phyloP scores from a whole-genome alignment of 2,329 filamentous ascomycete species.

The Apiospora pterosperma region DNA sequence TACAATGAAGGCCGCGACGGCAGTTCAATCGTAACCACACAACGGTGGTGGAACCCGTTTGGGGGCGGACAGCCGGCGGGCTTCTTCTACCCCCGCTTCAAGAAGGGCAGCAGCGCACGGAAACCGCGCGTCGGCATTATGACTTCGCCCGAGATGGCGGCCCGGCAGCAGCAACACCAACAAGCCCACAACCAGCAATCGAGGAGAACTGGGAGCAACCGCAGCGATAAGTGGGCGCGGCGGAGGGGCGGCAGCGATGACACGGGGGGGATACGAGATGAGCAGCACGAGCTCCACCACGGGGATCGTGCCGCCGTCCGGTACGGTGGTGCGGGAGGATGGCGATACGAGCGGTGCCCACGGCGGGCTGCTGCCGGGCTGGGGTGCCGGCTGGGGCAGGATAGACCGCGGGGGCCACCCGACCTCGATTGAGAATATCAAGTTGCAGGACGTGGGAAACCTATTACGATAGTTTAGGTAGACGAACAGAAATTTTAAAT shows the following conservation, averaged over 20 bases:
- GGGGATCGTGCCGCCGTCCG: slow-evolving; percentile 12
- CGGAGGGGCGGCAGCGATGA: slow-evolving; percentile 7
- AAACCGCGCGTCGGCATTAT: slow-evolving; percentile 37
- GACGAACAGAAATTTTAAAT: too few species aligned
- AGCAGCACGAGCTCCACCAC: slow-evolving; percentile 24
- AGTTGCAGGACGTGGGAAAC: slow-evolving; percentile 34
- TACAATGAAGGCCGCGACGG: slow-evolving; percentile 51
- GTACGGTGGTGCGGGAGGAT: slow-evolving; percentile 4
- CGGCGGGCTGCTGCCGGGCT: slow-evolving; percentile 28
- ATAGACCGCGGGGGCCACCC: slow-evolving; percentile 29
- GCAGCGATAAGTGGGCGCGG: slow-evolving; percentile 15
- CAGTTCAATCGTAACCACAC: slow-evolving; percentile 37
- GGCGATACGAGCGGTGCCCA: slow-evolving; percentile 9
- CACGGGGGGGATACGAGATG: slow-evolving; percentile 11
- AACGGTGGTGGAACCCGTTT: slow-evolving; percentile 43
- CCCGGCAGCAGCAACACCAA: slow-evolving; percentile 14
- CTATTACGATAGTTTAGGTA: slow-evolving; percentile 20
- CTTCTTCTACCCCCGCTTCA: slow-evolving; percentile 40
- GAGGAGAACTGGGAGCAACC: not conserved
- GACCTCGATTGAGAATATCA: slow-evolving; percentile 29
- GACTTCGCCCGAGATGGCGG: slow-evolving; percentile 37
- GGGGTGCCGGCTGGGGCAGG: slow-evolving; percentile 37
- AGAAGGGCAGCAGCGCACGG: slow-evolving; percentile 18
- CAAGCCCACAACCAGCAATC: not conserved
- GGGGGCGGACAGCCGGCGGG: slow-evolving; percentile 48